Percentiles rank a stretch among this genome's conserved stretches.
Conservation (phyloP, 2,329 filamentous ascomycete species). For the Venturia oleaginea region DNA sequence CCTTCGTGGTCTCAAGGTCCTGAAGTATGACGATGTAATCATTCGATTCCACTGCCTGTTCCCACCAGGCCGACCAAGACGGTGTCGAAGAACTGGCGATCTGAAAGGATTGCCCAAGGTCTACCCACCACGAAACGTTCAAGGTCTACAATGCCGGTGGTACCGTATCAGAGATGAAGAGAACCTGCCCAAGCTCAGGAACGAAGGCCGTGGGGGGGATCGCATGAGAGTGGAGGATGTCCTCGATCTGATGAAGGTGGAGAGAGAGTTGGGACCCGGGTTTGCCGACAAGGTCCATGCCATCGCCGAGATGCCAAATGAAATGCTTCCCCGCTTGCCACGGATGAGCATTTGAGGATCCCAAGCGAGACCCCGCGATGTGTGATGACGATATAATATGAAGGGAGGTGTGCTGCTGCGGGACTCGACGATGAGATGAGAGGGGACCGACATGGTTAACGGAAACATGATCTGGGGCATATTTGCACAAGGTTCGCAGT, state of each 20-base stretch:
- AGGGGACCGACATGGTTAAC: background rate
- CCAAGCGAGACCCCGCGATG: background rate
- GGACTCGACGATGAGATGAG: background rate
- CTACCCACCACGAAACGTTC: constrained; percentile 9
- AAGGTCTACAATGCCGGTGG: constrained; percentile 13
- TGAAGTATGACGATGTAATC: constrained; percentile 10
- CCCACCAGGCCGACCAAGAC: background rate
- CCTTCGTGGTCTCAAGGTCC: background rate
- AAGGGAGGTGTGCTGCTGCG: background rate
- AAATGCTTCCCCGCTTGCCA: background rate
- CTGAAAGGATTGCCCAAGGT: constrained; percentile 4
- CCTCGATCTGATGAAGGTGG: background rate
- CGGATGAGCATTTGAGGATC: background rate
- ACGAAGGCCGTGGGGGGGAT: background rate
- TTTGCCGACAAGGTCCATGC: background rate
- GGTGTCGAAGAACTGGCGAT: background rate
- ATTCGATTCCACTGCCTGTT: constrained; percentile 6
- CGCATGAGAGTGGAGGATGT: background rate
- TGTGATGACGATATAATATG: background rate
- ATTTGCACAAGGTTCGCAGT: background rate
- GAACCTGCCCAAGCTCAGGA: background rate
- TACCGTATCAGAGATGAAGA: constrained; percentile 12
- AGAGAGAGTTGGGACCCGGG: background rate
- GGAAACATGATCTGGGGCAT: background rate
- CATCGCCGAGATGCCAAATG: background rate